Percentiles rank a stretch among this genome's conserved stretches.
Evolutionary conservation across 306 rosid species (phyloP).

Genomic region (Acacia acuminata): DNA sequence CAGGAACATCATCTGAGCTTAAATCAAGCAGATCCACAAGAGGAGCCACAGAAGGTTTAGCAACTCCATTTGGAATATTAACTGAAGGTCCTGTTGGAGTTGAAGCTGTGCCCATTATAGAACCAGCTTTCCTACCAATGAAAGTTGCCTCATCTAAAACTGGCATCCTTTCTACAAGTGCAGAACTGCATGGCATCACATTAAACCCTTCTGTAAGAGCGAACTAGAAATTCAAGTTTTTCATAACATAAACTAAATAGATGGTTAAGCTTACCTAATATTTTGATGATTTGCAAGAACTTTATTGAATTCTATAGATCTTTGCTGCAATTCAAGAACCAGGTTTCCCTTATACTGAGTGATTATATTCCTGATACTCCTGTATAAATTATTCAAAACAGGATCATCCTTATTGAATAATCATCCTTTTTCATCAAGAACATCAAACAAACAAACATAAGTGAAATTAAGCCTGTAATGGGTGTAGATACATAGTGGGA

Average conservation of each 20-base stretch:
- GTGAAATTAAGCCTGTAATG: constrained; percentile 17
- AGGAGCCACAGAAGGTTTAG: constrained; percentile 69
- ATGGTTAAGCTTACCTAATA: constrained; percentile 62
- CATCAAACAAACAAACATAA: not conserved
- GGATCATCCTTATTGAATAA: not conserved
- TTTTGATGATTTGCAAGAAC: constrained; percentile 75
- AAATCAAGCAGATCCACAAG: constrained; percentile 93
- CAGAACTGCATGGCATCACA: constrained; percentile 56
- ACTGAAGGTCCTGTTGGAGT: constrained; percentile 57
- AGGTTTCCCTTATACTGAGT: constrained; percentile 84
- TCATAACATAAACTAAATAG: constrained; percentile 14
- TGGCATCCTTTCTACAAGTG: constrained; percentile 95
- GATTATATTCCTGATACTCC: constrained; percentile 82
- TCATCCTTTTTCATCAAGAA: not conserved
- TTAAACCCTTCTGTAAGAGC: not conserved
- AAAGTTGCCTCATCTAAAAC: constrained; percentile 88
- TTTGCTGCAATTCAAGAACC: constrained; percentile 97
- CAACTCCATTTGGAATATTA: constrained; percentile 79
- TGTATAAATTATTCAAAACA: constrained; percentile 38
- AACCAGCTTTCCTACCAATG: constrained; percentile 74
- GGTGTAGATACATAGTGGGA: not conserved
- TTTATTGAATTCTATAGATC: constrained; percentile 88
- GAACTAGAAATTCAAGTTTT: constrained; percentile 13
- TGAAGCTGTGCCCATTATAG: constrained; percentile 58
- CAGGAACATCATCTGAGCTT: constrained; percentile 75